Evolutionary conservation across 78 protist species (phyloP).

Genomic region (Guillardia theta): DNA sequence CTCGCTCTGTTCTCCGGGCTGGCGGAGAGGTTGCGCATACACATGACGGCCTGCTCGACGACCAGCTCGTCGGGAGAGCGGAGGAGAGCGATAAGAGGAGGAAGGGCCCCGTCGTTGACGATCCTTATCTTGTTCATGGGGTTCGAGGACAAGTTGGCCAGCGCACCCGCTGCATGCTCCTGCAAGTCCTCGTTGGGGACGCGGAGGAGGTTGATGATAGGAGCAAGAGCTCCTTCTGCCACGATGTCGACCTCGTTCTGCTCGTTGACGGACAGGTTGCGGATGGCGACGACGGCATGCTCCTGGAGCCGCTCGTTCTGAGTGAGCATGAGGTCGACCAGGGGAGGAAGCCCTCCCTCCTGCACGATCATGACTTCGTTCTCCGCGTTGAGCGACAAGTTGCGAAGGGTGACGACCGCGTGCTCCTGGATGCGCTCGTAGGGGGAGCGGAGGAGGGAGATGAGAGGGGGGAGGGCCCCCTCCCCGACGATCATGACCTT

Average conservation of each 20-base stretch:
- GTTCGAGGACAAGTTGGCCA: constrained; percentile 9
- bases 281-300: neutral
- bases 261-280: constrained; percentile 38
- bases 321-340: neutral
- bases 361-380: constrained; percentile 28
- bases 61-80: constrained; percentile 34
- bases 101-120: constrained; percentile 32
- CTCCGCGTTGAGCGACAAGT: constrained; percentile 11
- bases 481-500: constrained; percentile 5
- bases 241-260: constrained; percentile 19
- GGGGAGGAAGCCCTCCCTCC: constrained; percentile 33
- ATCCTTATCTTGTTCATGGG: neutral
- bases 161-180: constrained; percentile 24
- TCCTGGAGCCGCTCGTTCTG: constrained; percentile 17
- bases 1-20: neutral
- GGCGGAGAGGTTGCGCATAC: constrained; percentile 14
- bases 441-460: neutral
- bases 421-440: constrained; percentile 36
- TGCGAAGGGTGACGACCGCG: constrained; percentile 26
- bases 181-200: neutral
- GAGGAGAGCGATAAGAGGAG: neutral
- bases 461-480: constrained; percentile 15
- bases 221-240: neutral
- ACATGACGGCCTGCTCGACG: constrained; percentile 23
- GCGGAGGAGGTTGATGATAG: constrained; percentile 13